A percentile compares a stretch with the other conserved stretches of the same genome.
Conservation (phyloP, 805 yeast species). For the Ogataea nonfermentans region DNA sequence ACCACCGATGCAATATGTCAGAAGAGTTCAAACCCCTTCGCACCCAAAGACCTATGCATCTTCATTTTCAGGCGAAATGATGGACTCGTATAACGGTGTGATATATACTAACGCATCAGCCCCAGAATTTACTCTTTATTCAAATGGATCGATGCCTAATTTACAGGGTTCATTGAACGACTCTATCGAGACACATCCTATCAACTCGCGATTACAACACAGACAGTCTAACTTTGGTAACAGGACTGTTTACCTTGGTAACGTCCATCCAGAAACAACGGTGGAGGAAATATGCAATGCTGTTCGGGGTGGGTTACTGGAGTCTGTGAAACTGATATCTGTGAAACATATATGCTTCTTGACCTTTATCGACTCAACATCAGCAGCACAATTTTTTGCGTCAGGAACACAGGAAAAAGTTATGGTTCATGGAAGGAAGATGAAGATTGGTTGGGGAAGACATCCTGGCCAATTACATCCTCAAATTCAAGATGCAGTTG, state of each 20-base stretch:
- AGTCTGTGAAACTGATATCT: constrained; percentile 48
- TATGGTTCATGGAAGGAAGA: constrained; percentile 56
- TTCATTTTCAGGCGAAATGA: constrained; percentile 5
- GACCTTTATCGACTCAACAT: constrained; percentile 61
- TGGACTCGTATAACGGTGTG: constrained; percentile 14
- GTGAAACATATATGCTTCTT: constrained; percentile 63
- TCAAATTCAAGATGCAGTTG: constrained; percentile 56
- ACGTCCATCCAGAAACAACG: constrained; percentile 60
- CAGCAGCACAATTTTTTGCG: constrained; percentile 67
- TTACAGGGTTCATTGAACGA: constrained; percentile 1
- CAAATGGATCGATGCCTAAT: constrained; percentile 9
- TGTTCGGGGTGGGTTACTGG: constrained; percentile 75
- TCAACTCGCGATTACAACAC: neutral
- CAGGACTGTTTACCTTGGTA: constrained; percentile 69
- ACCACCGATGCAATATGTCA: constrained; percentile 3
- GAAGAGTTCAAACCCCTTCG: constrained; percentile 7
- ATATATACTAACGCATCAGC: constrained; percentile 9
- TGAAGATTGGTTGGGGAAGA: constrained; percentile 72
- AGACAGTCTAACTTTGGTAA: constrained; percentile 39
- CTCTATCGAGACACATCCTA: neutral
- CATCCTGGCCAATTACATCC: constrained; percentile 62
- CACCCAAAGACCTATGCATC: constrained; percentile 5
- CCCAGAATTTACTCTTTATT: constrained; percentile 4
- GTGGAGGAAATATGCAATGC: constrained; percentile 74
- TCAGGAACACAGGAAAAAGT: constrained; percentile 50